Evolutionary conservation across 257 asterid species (phyloP), one percentile per base, ranked within the genome.

Genomic region (Vinca minor): DNA sequence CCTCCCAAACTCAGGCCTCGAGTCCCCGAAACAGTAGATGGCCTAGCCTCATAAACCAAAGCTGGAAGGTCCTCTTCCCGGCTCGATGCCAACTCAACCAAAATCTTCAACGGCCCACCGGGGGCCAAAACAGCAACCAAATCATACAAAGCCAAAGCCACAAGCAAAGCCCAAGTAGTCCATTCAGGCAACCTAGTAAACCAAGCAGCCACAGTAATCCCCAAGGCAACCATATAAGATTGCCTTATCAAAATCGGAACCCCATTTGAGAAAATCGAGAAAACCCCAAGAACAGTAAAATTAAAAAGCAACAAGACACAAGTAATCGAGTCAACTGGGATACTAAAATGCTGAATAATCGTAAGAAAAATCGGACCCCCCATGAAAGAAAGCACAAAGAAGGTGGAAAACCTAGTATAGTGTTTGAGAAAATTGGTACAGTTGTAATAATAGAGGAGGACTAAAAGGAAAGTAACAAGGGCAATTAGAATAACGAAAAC

Each of bases 51-150:
- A 44, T 92, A 92, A 47, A 92, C 84, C 83, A 92, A 74, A 10
- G 98, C 96, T 0, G 98, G 98, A 69, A 92, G 81, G 68, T 85
- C 95, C 75, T 92, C 98, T 3, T 84, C 89, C 73, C 96, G 68
- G 64, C 70, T 82, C 0, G 98, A 92, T 1, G 96, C 96, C 71
- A 92, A 74, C 77, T 92, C 98, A 65, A 92, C 96, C 76, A 92
- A 73, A 72, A 92, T 48, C 78, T 89, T 89, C 81, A 92, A 78
- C 1, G 98, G 98, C 45, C 98, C 98, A 8, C 96, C 96, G 0
- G 96, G 98, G 4, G 95, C 95, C 74, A 92, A 74, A 31, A 92
- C 98, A 0, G 98, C 95, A 1, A 80, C 95, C 47, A 92, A 70
- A 71, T 92, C 98, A 65, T 92, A 92, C 77, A 92, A 55, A 9